phyloP scores from a whole-genome alignment of 305 asterid species.

The Solanum aculeatissimum region DNA sequence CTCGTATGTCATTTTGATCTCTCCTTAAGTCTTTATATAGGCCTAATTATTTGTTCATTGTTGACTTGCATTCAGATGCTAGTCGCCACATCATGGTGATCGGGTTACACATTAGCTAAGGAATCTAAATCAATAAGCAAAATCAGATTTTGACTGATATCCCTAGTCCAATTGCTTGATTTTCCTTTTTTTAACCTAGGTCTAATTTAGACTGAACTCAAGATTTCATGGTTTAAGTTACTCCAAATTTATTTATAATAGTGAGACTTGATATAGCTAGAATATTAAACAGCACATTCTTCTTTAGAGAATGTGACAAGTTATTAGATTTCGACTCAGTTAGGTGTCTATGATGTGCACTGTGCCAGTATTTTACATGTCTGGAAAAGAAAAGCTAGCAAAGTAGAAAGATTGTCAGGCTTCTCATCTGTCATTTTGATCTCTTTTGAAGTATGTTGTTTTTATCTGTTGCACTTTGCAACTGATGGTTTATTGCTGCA shows the following conservation, averaged over 20 bases:
- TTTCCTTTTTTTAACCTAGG: background rate
- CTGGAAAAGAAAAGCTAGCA: conserved; percentile 27
- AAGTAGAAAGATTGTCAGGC: conserved; percentile 14
- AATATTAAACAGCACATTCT: background rate
- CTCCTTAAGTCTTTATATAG: background rate
- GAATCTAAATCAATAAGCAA: background rate
- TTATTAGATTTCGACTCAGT: conserved; percentile 12
- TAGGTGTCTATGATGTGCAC: conserved; percentile 20
- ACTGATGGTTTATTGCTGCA: background rate
- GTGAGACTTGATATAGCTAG: background rate
- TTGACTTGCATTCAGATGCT: background rate
- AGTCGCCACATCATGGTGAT: background rate
- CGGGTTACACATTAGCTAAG: background rate
- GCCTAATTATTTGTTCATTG: background rate
- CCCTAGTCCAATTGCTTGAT: background rate
- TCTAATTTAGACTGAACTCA: background rate
- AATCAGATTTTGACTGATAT: background rate
- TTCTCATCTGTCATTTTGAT: conserved; percentile 15
- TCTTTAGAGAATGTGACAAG: background rate
- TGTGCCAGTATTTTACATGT: conserved; percentile 29
- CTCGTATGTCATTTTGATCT: background rate
- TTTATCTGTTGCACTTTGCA: background rate
- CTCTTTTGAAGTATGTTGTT: conserved; percentile 37
- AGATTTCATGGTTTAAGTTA: background rate
- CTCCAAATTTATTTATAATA: background rate